phyloP scores from a whole-genome alignment of 495 filamentous ascomycete genomes.

The Podospora pseudopauciseta region DNA sequence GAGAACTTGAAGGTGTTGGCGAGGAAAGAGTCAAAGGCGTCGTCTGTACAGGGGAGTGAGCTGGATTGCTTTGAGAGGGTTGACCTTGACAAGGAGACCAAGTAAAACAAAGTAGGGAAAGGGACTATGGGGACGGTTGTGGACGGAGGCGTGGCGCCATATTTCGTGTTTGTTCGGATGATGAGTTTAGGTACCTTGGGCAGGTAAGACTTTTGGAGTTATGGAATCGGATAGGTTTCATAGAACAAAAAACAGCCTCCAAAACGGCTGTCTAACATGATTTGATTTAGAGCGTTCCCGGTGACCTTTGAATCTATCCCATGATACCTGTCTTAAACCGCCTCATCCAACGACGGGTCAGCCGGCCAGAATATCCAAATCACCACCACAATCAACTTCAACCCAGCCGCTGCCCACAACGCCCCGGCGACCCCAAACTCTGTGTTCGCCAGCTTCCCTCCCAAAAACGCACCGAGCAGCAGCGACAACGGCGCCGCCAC shows the following conservation, averaged over 20 bases:
- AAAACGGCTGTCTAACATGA: background rate
- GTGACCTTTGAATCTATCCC: too few relatives aligned
- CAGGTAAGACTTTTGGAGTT: background rate
- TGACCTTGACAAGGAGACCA: slow-evolving; percentile 1
- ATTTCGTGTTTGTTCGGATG: background rate
- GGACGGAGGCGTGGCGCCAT: background rate
- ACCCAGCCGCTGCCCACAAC: slow-evolving; percentile 56
- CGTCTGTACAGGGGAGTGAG: background rate
- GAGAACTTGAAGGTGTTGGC: background rate
- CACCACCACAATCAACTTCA: slow-evolving; percentile 52
- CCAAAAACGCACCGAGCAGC: slow-evolving; percentile 57
- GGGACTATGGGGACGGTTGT: too few relatives aligned
- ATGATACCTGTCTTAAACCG: background rate
- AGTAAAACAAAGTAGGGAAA: background rate
- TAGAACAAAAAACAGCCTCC: background rate
- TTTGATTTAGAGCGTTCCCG: background rate
- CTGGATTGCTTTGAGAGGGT: background rate
- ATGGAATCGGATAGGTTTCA: background rate
- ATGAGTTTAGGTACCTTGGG: background rate
- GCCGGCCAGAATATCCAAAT: slow-evolving; percentile 58
- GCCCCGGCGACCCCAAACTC: slow-evolving; percentile 56
- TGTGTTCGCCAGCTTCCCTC: slow-evolving; percentile 57
- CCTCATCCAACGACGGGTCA: slow-evolving; percentile 10
- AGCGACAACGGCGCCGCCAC: slow-evolving; percentile 54
- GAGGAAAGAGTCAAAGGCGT: background rate